phyloP scores from a whole-genome alignment of 2,329 filamentous ascomycete genomes.

The Cadophora sp. region DNA sequence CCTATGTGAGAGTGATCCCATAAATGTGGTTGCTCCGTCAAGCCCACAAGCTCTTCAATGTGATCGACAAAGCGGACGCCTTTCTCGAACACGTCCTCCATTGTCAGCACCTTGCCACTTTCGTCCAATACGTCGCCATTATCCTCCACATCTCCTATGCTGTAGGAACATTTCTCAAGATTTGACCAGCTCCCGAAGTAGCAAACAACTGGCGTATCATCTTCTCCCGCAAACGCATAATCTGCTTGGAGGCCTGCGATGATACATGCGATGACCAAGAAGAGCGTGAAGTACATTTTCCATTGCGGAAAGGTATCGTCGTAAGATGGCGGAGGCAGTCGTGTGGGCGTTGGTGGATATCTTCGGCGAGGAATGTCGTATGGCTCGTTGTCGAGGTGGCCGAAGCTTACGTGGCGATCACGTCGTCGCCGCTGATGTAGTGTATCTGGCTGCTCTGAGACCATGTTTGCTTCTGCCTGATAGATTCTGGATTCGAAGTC shows the following conservation, averaged over 20 bases:
- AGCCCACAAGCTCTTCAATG: no score
- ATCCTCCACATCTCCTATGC: not conserved
- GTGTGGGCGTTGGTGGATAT: not conserved
- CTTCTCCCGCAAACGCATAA: not conserved
- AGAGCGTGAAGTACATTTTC: not conserved
- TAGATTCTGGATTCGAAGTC: no score
- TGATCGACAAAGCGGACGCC: no score
- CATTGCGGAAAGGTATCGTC: not conserved
- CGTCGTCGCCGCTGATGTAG: not conserved
- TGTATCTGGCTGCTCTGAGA: no score
- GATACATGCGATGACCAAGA: not conserved
- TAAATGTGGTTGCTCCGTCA: no score
- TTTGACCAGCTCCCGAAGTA: not conserved
- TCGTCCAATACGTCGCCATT: no score
- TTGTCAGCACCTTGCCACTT: no score
- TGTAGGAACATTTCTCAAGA: no score
- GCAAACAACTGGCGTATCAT: not conserved
- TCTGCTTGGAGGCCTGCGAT: not conserved
- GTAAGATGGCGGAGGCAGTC: not conserved
- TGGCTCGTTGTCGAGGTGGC: not conserved
- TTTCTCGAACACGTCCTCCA: no score
- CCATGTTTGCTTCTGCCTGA: no score
- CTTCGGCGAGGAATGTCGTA: not conserved
- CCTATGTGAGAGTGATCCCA: no score
- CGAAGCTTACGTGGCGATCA: not conserved